These are phyloP conservation scores for Tieghemiomyces parasiticus DNA, from an alignment of 192 early-diverging fungal genomes.

Conservation along the genomic window DNA sequence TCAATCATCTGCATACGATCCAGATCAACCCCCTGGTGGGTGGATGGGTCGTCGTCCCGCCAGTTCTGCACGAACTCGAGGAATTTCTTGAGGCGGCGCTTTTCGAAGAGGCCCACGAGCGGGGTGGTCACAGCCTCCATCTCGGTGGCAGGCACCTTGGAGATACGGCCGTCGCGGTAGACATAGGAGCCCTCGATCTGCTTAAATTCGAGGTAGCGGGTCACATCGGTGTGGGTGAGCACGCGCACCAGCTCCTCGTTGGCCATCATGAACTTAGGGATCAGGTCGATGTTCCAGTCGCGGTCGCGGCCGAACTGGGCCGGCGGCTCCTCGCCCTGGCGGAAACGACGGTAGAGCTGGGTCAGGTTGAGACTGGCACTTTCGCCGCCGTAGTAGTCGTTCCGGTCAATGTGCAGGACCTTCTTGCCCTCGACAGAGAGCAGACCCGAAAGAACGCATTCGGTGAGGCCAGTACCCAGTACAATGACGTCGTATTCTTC, in stretches of 20 bases:
- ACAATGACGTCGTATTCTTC: conserved; percentile 82
- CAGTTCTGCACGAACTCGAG: conserved; percentile 93
- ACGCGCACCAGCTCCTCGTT: conserved; percentile 96
- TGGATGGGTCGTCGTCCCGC: conserved; percentile 61
- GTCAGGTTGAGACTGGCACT: conserved; percentile 91
- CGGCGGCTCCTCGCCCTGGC: conserved; percentile 32
- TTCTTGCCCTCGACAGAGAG: conserved; percentile 84
- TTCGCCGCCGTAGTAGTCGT: conserved; percentile 98
- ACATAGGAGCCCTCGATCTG: conserved; percentile 90
- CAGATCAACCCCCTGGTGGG: conserved; percentile 75
- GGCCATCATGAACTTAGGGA: conserved; percentile 99
- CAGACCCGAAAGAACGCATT: conserved; percentile 77
- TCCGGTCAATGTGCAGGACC: conserved; percentile 82
- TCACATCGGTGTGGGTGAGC: conserved; percentile 94
- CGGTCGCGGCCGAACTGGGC: conserved; percentile 48
- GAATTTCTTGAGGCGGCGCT: conserved; percentile 84
- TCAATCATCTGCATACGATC: conserved; percentile 56
- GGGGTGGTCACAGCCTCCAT: conserved; percentile 71
- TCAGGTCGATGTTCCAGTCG: conserved; percentile 95
- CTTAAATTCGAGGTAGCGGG: conserved; percentile 95
- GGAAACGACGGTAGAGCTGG: conserved; percentile 69
- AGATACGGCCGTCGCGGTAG: conserved; percentile 75
- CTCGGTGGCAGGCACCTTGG: conserved; percentile 89
- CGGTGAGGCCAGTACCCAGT: conserved; percentile 77
- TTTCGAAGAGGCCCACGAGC: conserved; percentile 90